These are phyloP conservation scores for Eucalyptus caleyi DNA, from an alignment of 345 rosid genomes.

Conservation along the genomic window DNA sequence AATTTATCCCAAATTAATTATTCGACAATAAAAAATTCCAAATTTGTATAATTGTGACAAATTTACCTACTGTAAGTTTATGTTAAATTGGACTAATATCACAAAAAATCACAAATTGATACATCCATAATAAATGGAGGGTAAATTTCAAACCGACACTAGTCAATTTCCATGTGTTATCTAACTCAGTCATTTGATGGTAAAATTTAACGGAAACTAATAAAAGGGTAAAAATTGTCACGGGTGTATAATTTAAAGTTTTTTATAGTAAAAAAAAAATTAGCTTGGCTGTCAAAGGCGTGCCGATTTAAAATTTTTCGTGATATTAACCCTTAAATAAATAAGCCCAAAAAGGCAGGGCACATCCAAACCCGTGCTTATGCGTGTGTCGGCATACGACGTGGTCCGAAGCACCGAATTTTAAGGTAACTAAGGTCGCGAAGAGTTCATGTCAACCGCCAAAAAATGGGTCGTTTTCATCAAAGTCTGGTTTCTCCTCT, in stretches of 20 bases:
- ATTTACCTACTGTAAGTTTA: neutral
- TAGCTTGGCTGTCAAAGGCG: too few relatives aligned
- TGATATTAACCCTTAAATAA: neutral
- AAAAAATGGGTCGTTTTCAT: neutral
- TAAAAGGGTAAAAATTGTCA: too few relatives aligned
- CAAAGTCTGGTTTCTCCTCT: neutral
- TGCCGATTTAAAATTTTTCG: too few relatives aligned
- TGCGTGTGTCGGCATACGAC: neutral
- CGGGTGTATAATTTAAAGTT: too few relatives aligned
- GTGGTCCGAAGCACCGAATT: neutral
- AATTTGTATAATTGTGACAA: too few relatives aligned
- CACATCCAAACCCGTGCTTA: neutral
- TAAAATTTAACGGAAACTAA: too few relatives aligned
- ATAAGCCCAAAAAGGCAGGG: neutral
- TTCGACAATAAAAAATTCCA: too few relatives aligned
- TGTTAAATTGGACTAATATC: neutral
- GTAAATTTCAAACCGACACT: neutral
- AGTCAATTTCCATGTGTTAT: neutral
- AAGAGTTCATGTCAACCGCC: neutral
- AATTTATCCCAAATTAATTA: too few relatives aligned
- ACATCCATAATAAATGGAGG: neutral
- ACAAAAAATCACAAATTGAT: neutral
- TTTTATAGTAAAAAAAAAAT: neutral
- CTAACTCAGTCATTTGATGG: accelerated
- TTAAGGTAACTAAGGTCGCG: neutral